Percentiles rank a stretch among this genome's conserved stretches.
These are phyloP conservation scores for Aspergillus carlsbadensis DNA, from an alignment of 495 filamentous ascomycete species.

Conservation along the genomic window DNA sequence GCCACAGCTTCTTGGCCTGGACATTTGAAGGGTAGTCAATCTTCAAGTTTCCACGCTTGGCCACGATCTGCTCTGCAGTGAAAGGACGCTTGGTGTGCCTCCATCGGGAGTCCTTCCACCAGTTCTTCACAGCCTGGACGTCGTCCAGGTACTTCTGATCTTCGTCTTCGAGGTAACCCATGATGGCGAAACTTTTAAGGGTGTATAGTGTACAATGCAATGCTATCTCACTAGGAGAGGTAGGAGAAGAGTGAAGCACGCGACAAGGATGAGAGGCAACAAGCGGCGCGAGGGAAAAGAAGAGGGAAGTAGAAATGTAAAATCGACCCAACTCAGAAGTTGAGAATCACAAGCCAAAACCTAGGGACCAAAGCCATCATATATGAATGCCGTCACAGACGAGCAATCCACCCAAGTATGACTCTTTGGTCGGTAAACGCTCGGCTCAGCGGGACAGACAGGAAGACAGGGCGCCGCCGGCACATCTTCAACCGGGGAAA, in stretches of 20 bases:
- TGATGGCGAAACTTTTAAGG: constrained; percentile 17
- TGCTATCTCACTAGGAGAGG: not conserved
- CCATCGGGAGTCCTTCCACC: constrained; percentile 94
- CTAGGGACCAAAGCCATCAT: constrained; percentile 30
- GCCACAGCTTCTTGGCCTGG: constrained; percentile 92
- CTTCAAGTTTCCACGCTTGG: constrained; percentile 87
- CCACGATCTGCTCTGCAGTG: constrained; percentile 94
- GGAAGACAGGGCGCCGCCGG: constrained; percentile 16
- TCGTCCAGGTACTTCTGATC: constrained; percentile 78
- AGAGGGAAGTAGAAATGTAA: not conserved
- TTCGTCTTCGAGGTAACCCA: constrained; percentile 65
- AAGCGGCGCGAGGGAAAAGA: not conserved
- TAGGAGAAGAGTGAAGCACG: constrained; percentile 12
- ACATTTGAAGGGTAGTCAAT: constrained; percentile 89
- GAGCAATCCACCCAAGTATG: constrained; percentile 4
- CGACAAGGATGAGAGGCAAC: not conserved
- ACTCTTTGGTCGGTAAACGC: constrained; percentile 42
- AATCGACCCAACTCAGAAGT: constrained; percentile 7
- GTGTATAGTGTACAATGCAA: constrained; percentile 12
- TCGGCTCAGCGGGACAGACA: constrained; percentile 45
- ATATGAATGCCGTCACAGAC: constrained; percentile 34
- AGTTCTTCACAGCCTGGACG: constrained; percentile 82
- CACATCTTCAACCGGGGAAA: constrained; percentile 19
- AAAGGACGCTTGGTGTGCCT: constrained; percentile 88
- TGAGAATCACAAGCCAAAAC: constrained; percentile 38